Percentiles rank a stretch among this genome's conserved stretches.
Evolutionary conservation across 2,329 filamentous ascomycete species (phyloP).

Genomic region (Cercospora citrullina): DNA sequence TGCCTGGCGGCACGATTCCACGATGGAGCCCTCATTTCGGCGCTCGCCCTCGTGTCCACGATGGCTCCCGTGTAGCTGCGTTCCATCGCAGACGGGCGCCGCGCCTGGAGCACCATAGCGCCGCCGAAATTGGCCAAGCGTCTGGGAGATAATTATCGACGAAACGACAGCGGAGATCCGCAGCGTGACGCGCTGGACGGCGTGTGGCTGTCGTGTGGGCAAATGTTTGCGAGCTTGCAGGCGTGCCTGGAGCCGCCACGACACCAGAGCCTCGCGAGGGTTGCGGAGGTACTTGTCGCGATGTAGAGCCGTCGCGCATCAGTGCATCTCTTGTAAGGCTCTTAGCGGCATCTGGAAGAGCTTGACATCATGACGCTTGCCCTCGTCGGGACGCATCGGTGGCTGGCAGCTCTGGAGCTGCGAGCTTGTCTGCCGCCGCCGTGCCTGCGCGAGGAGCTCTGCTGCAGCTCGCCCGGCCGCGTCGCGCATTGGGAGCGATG

Average conservation of each 20-base stretch:
- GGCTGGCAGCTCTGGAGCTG: neutral
- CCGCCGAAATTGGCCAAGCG: constrained; percentile 25
- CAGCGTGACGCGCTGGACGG: neutral
- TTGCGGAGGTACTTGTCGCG: constrained; percentile 4
- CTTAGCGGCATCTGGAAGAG: constrained; percentile 8
- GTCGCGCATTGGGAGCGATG: neutral
- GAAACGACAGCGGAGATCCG: constrained; percentile 6
- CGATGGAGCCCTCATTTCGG: constrained; percentile 24
- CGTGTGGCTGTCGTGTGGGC: neutral
- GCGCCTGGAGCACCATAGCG: constrained; percentile 10
- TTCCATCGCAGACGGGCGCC: constrained; percentile 12
- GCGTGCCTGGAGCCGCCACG: neutral
- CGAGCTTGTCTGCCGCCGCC: constrained; percentile 8
- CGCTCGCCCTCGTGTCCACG: constrained; percentile 26
- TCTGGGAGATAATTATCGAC: constrained; percentile 19
- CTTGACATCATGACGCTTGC: constrained; percentile 12
- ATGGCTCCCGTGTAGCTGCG: constrained; percentile 16
- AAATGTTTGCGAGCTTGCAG: neutral
- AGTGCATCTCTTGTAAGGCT: constrained; percentile 2
- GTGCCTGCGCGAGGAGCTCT: neutral
- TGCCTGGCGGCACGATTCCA: constrained; percentile 18
- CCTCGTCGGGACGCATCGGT: neutral
- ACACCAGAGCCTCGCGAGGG: neutral
- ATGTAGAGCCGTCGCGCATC: neutral
- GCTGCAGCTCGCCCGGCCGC: constrained; percentile 10